Evolutionary conservation across 139 green algal genomes (phyloP).

Genomic region (Chlamydomonas sp.): DNA sequence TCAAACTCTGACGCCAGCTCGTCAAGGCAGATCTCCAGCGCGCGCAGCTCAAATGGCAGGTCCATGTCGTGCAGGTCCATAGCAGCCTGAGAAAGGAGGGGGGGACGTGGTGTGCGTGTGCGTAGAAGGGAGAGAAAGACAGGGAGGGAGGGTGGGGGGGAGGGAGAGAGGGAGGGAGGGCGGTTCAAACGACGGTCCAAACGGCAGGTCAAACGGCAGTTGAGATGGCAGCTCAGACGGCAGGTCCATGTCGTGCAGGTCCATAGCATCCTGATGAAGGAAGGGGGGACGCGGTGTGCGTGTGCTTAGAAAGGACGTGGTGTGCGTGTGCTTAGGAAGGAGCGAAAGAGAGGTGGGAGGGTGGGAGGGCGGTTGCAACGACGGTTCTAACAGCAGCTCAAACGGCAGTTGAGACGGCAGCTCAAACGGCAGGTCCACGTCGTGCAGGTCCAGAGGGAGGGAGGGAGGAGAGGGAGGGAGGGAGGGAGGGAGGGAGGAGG

Average conservation of each 20-base stretch:
- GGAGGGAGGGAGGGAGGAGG: no score
- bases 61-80: slow-evolving; percentile 9
- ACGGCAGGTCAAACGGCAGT: no score
- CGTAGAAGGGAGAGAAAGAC: no score
- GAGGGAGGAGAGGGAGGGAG: no score
- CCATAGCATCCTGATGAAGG: neutral
- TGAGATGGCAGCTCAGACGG: slow-evolving; percentile 37
- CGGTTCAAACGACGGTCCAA: no score
- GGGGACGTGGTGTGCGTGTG: neutral
- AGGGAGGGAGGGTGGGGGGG: no score
- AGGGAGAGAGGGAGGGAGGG: neutral
- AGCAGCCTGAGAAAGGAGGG: no score
- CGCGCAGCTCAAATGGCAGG: slow-evolving; percentile 33
- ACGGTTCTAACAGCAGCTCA: no score
- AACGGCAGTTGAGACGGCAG: no score
- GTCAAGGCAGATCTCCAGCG: slow-evolving; percentile 35
- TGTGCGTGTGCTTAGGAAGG: no score
- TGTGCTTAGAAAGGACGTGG: no score
- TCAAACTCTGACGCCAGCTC: slow-evolving; percentile 65
- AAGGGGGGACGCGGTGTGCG: neutral
- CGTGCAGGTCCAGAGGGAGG: neutral
- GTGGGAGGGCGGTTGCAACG: no score
- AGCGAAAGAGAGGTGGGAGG: neutral
- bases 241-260: slow-evolving; percentile 12
- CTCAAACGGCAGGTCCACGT: slow-evolving; percentile 34